A percentile compares a stretch with the other conserved stretches of the same genome.
Evolutionary conservation across 257 asterid genomes (phyloP).

Genomic region (Rehmannia glutinosa): DNA sequence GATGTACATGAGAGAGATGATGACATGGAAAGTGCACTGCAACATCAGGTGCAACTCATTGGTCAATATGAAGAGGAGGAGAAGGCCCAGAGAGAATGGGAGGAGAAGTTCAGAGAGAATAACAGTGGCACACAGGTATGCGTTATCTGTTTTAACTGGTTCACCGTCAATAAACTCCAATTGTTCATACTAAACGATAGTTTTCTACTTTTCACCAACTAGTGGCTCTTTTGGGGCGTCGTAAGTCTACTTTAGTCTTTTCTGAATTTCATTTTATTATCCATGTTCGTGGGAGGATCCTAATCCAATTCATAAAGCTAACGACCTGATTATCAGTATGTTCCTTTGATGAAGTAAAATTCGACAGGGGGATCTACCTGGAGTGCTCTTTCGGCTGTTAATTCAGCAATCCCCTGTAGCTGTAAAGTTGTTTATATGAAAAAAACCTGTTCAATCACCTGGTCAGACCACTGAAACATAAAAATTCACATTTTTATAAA

Average conservation of each 20-base stretch:
- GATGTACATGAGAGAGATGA: slow-evolving; percentile 32
- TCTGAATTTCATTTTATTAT: not conserved
- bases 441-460: too few relatives aligned
- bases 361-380: too few relatives aligned
- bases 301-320: not conserved
- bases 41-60: slow-evolving; percentile 53
- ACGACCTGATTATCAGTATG: too few relatives aligned
- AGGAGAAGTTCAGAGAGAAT: slow-evolving; percentile 73
- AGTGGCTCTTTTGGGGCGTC: slow-evolving; percentile 8
- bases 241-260: not conserved
- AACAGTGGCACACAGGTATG: slow-evolving; percentile 56
- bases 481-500: too few relatives aligned
- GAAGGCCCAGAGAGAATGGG: slow-evolving; percentile 89
- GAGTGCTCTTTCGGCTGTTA: too few relatives aligned
- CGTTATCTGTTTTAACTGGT: slow-evolving; percentile 4
- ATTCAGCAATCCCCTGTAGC: too few relatives aligned
- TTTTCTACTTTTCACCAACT: not conserved
- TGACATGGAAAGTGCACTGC: slow-evolving; percentile 59
- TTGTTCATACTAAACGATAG: not conserved
- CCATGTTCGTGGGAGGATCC: too few relatives aligned
- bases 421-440: too few relatives aligned
- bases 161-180: not conserved
- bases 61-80: slow-evolving; percentile 67
- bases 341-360: not conserved
- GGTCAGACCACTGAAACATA: too few relatives aligned